These are phyloP conservation scores for Agaricus subrufescens DNA, from an alignment of 768 basidiomycete genomes.

Conservation along the genomic window DNA sequence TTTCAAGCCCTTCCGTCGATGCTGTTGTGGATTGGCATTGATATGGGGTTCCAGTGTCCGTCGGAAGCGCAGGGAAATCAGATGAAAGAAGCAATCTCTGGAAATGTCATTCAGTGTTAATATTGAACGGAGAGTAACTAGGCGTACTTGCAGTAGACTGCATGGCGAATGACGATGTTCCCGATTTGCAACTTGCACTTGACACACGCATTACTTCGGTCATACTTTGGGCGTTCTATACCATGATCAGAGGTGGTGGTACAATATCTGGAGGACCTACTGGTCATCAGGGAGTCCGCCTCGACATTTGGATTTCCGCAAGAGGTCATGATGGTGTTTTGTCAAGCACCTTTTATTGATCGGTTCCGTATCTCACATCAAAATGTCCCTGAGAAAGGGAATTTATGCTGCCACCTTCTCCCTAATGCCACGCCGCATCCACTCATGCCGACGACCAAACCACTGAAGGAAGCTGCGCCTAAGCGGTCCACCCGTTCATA, in stretches of 20 bases:
- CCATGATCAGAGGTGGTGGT: constrained; percentile 1
- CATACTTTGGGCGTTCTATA: constrained; percentile 61
- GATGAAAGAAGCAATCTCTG: constrained; percentile 55
- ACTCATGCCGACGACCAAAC: constrained; percentile 5
- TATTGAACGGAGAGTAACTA: neutral
- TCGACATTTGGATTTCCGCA: constrained; percentile 65
- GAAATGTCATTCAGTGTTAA: neutral
- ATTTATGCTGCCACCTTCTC: no score
- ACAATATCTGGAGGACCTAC: constrained; percentile 33
- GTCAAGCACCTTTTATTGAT: neutral
- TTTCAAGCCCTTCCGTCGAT: constrained; percentile 50
- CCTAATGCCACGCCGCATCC: no score
- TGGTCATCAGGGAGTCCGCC: constrained; percentile 60
- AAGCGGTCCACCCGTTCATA: neutral
- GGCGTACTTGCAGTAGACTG: constrained; percentile 79
- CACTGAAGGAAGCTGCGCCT: neutral
- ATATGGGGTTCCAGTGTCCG: constrained; percentile 60
- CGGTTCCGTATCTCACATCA: no score
- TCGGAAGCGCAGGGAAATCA: constrained; percentile 60
- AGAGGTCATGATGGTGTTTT: constrained; percentile 24
- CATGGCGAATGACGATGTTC: constrained; percentile 71
- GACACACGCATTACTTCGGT: constrained; percentile 63
- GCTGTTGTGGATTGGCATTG: constrained; percentile 26
- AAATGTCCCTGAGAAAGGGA: no score
- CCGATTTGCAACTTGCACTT: constrained; percentile 66